These are phyloP conservation scores for Mytilinidion resinicola DNA, from an alignment of 495 filamentous ascomycete genomes.

Conservation along the genomic window DNA sequence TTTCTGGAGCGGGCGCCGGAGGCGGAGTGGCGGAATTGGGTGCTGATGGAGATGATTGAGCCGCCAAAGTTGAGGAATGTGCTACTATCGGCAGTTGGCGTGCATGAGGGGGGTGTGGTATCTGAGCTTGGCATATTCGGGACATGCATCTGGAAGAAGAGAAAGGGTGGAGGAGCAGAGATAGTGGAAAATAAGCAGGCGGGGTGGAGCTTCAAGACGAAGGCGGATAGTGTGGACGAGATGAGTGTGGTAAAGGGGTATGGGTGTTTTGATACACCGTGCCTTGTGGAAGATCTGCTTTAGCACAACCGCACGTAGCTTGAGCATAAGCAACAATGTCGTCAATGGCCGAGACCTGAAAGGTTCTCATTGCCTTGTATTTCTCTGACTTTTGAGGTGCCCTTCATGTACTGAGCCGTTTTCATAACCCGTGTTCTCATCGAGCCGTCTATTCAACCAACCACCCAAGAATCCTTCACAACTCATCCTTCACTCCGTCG, in stretches of 20 bases:
- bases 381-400: too few relatives aligned
- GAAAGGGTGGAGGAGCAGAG: slow-evolving; percentile 6
- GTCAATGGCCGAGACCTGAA: too few relatives aligned
- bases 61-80: slow-evolving; percentile 11
- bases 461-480: slow-evolving; percentile 7
- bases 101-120: slow-evolving; percentile 24
- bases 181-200: slow-evolving; percentile 21
- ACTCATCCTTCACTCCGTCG: slow-evolving; percentile 34
- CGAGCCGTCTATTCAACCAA: neutral
- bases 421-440: too few relatives aligned
- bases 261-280: slow-evolving; percentile 3
- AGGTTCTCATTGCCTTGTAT: too few relatives aligned
- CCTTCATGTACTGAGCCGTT: too few relatives aligned
- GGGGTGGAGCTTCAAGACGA: slow-evolving; percentile 30
- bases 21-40: slow-evolving; percentile 17
- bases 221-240: slow-evolving; percentile 26
- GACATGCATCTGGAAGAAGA: slow-evolving; percentile 18
- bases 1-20: slow-evolving; percentile 19
- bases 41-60: slow-evolving; percentile 24
- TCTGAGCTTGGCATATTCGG: slow-evolving; percentile 29
- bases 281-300: neutral
- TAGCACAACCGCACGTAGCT: slow-evolving; percentile 25
- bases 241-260: slow-evolving; percentile 29
- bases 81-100: slow-evolving; percentile 9
- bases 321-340: too few relatives aligned